Conservation (phyloP, 495 filamentous ascomycete species). For the Hypomontagnella submonticulosa region DNA sequence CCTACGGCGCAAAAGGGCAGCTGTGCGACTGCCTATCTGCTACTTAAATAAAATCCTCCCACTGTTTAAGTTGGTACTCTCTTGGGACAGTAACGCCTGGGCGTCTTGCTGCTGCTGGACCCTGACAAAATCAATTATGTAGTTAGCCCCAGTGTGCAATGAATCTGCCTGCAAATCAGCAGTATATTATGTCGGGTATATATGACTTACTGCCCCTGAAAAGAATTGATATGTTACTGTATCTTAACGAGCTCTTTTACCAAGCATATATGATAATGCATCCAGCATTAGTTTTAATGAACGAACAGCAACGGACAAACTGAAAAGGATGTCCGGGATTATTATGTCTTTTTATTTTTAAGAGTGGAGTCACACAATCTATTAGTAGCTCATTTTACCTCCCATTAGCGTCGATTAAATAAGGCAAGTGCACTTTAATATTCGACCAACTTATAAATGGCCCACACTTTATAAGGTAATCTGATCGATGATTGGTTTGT, state of each 20-base stretch:
- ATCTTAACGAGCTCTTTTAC: not conserved
- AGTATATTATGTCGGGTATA: too few relatives aligned
- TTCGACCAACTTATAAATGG: conserved; percentile 39
- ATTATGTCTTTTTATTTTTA: conserved; percentile 33
- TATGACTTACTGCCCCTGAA: conserved; percentile 3
- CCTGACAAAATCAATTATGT: conserved; percentile 8
- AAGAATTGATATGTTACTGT: not conserved
- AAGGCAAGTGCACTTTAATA: conserved; percentile 37
- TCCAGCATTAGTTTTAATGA: conserved; percentile 20
- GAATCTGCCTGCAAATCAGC: not conserved
- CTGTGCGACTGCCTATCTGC: conserved; percentile 12
- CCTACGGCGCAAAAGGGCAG: not conserved
- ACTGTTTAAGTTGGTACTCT: conserved; percentile 7
- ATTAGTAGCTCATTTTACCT: conserved; percentile 44
- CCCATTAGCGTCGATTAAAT: conserved; percentile 43
- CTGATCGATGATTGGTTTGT: conserved; percentile 27
- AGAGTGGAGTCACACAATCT: conserved; percentile 31
- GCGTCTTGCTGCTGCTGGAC: conserved; percentile 3
- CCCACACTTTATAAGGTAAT: conserved; percentile 30
- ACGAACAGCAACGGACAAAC: conserved; percentile 6
- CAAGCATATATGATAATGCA: conserved; percentile 3
- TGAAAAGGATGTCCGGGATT: conserved; percentile 24
- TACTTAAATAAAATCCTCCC: not conserved
- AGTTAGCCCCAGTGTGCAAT: conserved; percentile 12
- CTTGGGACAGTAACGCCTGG: not conserved